Conservation (phyloP, 306 rosid genomes). For the barrel medic (Medicago truncatula) region MtrunA17r5.0-ANR NC_053046.1:40710001-40710500, state of each 20-base stretch:
- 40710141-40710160: not conserved
- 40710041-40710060: slow-evolving; percentile 49
- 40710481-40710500: not conserved
- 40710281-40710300: too few relatives aligned
- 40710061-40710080: slow-evolving; percentile 59
- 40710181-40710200: not conserved
- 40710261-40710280: slow-evolving; percentile 3
- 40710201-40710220: not conserved
- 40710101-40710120: too few relatives aligned
- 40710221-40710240: not conserved
- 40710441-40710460: not conserved
- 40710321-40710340: slow-evolving; percentile 14
- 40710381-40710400: slow-evolving; percentile 39
- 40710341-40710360: slow-evolving; percentile 50
- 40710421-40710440: not conserved
- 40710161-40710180: not conserved
- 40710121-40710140: not conserved
- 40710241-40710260: slow-evolving; percentile 26
- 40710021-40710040: slow-evolving; percentile 42
- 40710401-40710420: not conserved
- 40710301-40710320: not conserved
- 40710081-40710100: slow-evolving; percentile 66
- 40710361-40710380: slow-evolving; percentile 20
- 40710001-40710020: slow-evolving; percentile 47
- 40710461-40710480: slow-evolving; percentile 28